Conservation (phyloP, 2,329 filamentous ascomycete species). For the Byssoonygena ceratinophila region DNA sequence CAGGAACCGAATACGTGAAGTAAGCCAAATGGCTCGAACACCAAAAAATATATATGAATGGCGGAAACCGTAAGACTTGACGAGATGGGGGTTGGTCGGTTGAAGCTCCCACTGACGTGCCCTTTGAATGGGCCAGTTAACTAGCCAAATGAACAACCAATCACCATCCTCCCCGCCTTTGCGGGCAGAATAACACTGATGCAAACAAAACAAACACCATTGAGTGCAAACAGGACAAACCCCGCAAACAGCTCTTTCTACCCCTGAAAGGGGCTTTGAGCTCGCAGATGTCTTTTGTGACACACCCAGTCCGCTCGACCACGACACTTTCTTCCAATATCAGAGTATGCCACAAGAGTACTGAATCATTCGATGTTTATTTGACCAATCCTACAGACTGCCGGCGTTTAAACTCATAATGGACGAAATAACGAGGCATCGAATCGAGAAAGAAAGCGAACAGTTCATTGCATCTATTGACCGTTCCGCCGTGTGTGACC, state of each 20-base stretch:
- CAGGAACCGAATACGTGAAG: neutral
- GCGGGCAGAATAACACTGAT: neutral
- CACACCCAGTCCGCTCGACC: too few species aligned
- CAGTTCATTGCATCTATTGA: conserved; percentile 13
- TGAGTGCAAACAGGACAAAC: too few species aligned
- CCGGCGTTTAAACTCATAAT: too few species aligned
- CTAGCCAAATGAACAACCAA: conserved; percentile 8
- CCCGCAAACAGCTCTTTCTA: too few species aligned
- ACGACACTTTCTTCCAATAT: too few species aligned
- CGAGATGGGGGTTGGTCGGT: neutral
- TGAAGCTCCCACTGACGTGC: conserved; percentile 9
- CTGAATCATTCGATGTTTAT: too few species aligned
- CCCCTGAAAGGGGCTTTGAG: too few species aligned
- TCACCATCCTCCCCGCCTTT: conserved; percentile 3
- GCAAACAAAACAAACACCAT: too few species aligned
- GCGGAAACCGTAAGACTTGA: neutral
- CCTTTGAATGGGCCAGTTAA: neutral
- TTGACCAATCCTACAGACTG: too few species aligned
- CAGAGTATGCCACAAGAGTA: too few species aligned
- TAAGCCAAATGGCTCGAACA: neutral
- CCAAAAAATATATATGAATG: neutral
- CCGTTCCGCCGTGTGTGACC: neutral
- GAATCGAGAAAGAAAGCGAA: neutral
- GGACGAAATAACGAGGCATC: neutral
- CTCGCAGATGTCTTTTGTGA: too few species aligned